Conservation (phyloP, 2,329 filamentous ascomycete genomes). For the Talaromyces funiculosus region DNA sequence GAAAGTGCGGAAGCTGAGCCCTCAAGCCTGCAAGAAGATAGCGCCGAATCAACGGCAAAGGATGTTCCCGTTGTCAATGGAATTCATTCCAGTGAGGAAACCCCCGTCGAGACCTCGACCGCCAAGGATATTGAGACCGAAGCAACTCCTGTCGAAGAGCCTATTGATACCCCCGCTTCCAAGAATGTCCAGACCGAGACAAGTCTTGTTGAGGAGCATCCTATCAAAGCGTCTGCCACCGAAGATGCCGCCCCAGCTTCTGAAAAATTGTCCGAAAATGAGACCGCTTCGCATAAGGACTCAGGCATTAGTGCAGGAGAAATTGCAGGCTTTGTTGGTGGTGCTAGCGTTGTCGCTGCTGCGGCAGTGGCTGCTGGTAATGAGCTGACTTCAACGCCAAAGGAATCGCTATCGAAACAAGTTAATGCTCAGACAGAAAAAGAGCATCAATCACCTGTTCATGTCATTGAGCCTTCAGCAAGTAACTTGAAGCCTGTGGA, state of each 20-base stretch:
- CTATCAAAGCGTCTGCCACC: neutral
- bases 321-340: conserved; percentile 6
- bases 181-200: neutral
- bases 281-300: conserved; percentile 19
- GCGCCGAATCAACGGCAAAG: neutral
- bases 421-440: neutral
- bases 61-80: neutral
- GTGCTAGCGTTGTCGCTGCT: conserved; percentile 7
- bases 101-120: neutral
- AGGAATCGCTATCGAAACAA: conserved; percentile 14
- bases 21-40: neutral
- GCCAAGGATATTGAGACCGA: neutral
- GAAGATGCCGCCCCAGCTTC: neutral
- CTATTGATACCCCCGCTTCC: neutral
- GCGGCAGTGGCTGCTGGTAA: conserved; percentile 9
- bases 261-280: neutral
- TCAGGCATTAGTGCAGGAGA: neutral
- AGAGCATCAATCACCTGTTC: conserved; percentile 3
- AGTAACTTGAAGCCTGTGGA: conserved; percentile 21
- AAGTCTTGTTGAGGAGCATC: neutral
- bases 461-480: conserved; percentile 17
- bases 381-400: neutral
- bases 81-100: neutral
- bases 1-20: neutral
- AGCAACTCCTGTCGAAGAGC: neutral